These are phyloP conservation scores for Phellopilus nigrolimitatus DNA, from an alignment of 1,284 basidiomycete species.

Conservation along the genomic window DNA sequence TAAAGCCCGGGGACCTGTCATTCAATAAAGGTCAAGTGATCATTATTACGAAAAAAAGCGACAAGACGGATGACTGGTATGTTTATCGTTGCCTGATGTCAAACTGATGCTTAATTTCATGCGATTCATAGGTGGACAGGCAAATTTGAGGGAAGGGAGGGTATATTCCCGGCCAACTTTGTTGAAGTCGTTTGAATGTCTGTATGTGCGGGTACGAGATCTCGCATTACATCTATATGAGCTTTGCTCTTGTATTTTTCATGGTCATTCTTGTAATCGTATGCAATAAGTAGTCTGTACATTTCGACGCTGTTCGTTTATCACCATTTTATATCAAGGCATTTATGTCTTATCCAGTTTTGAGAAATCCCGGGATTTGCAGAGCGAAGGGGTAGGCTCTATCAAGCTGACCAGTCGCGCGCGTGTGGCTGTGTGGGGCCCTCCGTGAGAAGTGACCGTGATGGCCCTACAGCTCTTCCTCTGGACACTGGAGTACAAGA, in stretches of 20 bases:
- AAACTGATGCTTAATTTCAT: not conserved
- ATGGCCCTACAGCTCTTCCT: no score
- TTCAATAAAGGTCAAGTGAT: slow-evolving; percentile 86
- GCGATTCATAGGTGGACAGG: slow-evolving; percentile 66
- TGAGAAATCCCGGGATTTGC: no score
- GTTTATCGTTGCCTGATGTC: slow-evolving; percentile 21
- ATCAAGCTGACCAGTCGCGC: no score
- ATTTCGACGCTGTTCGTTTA: no score
- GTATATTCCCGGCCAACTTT: slow-evolving; percentile 54
- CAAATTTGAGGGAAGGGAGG: slow-evolving; percentile 35
- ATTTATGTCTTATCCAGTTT: no score
- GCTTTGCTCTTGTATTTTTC: no score
- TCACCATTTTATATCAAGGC: no score
- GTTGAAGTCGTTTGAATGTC: slow-evolving; percentile 39
- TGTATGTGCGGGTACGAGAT: not conserved
- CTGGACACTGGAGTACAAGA: no score
- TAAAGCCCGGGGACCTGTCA: slow-evolving; percentile 74
- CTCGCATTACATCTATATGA: not conserved
- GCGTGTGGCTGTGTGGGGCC: no score
- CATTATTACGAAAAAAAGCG: slow-evolving; percentile 67
- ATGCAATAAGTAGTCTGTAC: not conserved
- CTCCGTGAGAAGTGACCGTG: no score
- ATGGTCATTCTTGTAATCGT: not conserved
- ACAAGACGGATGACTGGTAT: slow-evolving; percentile 77
- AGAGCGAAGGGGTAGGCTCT: no score